phyloP scores from a whole-genome alignment of 2,329 filamentous ascomycete species.

The Diaporthe caulivora region DNA sequence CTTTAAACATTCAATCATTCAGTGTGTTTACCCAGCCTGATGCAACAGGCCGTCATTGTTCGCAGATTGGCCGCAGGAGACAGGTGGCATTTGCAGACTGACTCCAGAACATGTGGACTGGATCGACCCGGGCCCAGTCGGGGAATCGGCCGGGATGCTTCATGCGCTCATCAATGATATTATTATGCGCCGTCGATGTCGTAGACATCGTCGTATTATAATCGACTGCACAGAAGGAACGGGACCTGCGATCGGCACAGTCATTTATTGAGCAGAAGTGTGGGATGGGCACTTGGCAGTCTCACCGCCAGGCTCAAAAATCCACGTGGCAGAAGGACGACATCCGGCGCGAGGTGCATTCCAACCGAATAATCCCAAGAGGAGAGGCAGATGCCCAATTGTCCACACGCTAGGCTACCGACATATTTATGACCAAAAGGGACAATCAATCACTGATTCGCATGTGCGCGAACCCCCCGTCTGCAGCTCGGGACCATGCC shows the following conservation, averaged over 20 bases:
- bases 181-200: neutral
- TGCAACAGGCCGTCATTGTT: neutral
- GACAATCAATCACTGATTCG: neutral
- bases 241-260: neutral
- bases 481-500: neutral
- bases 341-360: neutral
- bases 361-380: too few relatives aligned
- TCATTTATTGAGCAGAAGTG: neutral
- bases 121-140: neutral
- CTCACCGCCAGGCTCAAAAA: neutral
- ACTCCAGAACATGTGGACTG: neutral
- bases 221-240: neutral
- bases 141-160: neutral
- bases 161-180: neutral
- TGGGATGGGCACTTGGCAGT: neutral
- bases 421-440: neutral
- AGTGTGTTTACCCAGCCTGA: neutral
- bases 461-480: neutral
- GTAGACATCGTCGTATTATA: neutral
- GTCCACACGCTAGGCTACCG: neutral
- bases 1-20: neutral
- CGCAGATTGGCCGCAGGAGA: neutral
- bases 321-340: neutral
- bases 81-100: neutral
- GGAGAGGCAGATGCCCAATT: neutral